Evolutionary conservation across 768 basidiomycete species (phyloP), one percentile per base, ranked within the genome.

Genomic region (Hygrocybe punicea): DNA sequence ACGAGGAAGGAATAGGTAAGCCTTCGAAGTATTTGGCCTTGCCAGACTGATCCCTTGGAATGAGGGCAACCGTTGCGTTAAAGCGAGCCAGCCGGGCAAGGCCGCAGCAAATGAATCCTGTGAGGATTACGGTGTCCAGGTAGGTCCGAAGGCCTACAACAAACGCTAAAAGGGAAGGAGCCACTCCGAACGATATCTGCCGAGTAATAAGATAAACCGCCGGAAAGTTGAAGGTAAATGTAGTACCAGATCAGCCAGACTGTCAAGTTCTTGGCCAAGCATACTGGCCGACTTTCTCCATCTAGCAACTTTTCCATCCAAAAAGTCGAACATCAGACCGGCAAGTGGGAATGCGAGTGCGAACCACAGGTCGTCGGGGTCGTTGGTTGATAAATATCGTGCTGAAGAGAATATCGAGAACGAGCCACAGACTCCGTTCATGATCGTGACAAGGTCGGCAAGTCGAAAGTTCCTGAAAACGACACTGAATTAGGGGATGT

Each of bases 351-450:
- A 86, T 40, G 80, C 75, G 59, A 95, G 84, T n/a, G 94, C 97
- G 55, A 84, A 83, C 86, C 89, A 88, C 58, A 97, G 77, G 73
- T 88, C 86, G 64, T 84, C 84, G 59, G 82, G 80, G 68, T 95
- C 89, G 59, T 87, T 84, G 21, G 87, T 86, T 42, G 86, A 56
- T 63, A 98, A 83, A 78, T 95, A 99, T 52, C 85, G 85, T 46
- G 91, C 94, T 6, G 92, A 94, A 36, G 87, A 91, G 73, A 98
- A 94, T 69, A 99, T 83, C 24, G 94, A 98, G 64, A 96, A 87
- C 16, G 91, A 90, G 57, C 97, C 97, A 75, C 97, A 99, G 71
- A 98, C 89, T 45, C 97, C 97, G 69, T 99, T 99, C 88, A 95
- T 94, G 62, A 99, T 93, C 35, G 97, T 99, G 65, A 99, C 93